Conservation (phyloP, 1,139 yeast species). For the Candida sp. region DNA sequence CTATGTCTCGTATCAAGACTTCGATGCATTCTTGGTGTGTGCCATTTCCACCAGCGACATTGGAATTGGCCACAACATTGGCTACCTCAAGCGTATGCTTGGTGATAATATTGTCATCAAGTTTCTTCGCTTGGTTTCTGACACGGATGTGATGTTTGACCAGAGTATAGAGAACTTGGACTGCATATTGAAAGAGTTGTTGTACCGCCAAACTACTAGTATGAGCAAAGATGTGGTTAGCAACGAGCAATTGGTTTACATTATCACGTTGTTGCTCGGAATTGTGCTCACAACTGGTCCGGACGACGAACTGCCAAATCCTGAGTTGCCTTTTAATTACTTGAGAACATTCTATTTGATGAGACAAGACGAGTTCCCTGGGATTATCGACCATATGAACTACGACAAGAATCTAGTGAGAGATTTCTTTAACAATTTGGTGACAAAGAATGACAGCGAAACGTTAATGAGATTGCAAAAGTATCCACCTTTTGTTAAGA, state of each 20-base stretch:
- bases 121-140: conserved; percentile 23
- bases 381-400: conserved; percentile 20
- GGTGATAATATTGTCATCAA: conserved; percentile 34
- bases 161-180: conserved; percentile 17
- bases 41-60: conserved; percentile 38
- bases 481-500: conserved; percentile 32
- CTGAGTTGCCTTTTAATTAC: conserved; percentile 39
- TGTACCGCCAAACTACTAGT: conserved; percentile 50
- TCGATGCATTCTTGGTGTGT: conserved; percentile 32
- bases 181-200: conserved; percentile 31
- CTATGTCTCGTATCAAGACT: conserved; percentile 25
- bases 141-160: conserved; percentile 8
- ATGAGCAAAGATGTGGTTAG: conserved; percentile 36
- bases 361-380: conserved; percentile 28
- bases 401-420: conserved; percentile 22
- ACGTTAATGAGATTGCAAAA: conserved; percentile 31
- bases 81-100: conserved; percentile 25
- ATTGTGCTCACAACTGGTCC: conserved; percentile 21
- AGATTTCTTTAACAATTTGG: conserved; percentile 36
- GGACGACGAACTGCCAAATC: conserved; percentile 16
- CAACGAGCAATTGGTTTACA: conserved; percentile 31
- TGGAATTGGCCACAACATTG: conserved; percentile 17
- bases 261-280: conserved; percentile 38
- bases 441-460: conserved; percentile 44
- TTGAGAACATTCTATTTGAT: conserved; percentile 40